Evolutionary conservation across 495 filamentous ascomycete species (phyloP).

Genomic region (Tuber melanosporum): DNA sequence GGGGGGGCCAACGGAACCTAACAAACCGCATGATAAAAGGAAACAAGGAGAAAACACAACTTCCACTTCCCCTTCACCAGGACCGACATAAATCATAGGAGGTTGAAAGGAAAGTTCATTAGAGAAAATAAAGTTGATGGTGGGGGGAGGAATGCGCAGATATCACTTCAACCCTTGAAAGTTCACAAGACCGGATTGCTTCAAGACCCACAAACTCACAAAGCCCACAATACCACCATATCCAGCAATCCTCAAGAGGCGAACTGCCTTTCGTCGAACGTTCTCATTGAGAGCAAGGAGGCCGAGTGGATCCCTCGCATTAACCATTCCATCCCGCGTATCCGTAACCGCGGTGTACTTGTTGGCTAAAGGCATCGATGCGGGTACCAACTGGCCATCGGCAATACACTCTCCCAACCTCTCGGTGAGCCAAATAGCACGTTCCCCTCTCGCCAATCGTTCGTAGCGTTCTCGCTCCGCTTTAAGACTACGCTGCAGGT

Average conservation of each 20-base stretch:
- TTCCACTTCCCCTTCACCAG: not conserved
- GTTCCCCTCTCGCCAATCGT: conserved; percentile 60
- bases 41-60: not conserved
- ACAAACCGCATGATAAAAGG: not conserved
- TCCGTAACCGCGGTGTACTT: conserved; percentile 14
- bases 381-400: conserved; percentile 60
- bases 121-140: not conserved
- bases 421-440: conserved; percentile 73
- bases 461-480: conserved; percentile 76
- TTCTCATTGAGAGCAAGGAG: conserved; percentile 36
- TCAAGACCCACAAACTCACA: conserved; percentile 39
- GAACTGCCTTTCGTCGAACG: conserved; percentile 30
- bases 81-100: not conserved
- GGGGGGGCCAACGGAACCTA: not conserved
- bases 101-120: not conserved
- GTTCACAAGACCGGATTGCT: conserved; percentile 7
- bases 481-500: conserved; percentile 74
- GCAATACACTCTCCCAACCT: conserved; percentile 65
- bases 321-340: conserved; percentile 13
- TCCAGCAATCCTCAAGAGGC: conserved; percentile 39
- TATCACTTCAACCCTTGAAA: not conserved
- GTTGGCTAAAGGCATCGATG: conserved; percentile 21
- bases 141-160: not conserved
- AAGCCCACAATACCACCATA: conserved; percentile 39
- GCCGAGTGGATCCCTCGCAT: conserved; percentile 37